These are phyloP conservation scores for Chrysoporthe austroafricana DNA, from an alignment of 2,329 filamentous ascomycete genomes.

Conservation along the genomic window DNA sequence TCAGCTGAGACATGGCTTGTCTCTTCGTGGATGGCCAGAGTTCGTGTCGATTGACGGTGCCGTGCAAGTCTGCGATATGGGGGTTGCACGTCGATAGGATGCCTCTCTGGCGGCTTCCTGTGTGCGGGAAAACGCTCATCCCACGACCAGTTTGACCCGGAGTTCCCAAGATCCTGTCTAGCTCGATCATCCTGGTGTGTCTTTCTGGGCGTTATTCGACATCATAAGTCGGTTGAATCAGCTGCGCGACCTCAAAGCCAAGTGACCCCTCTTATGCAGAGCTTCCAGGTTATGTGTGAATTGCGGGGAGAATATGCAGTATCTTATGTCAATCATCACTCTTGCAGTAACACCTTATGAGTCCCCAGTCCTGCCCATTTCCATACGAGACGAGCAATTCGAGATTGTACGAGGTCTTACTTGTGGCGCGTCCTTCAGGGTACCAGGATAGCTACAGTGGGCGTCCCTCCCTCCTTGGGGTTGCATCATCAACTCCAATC, in stretches of 20 bases:
- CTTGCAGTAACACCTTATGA: neutral
- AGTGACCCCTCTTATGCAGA: neutral
- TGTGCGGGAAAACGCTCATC: neutral
- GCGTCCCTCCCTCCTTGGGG: neutral
- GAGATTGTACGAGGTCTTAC: neutral
- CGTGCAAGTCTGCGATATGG: neutral
- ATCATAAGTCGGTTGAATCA: neutral
- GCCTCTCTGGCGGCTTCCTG: neutral
- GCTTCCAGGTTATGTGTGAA: neutral
- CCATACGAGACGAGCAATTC: neutral
- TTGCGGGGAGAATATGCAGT: neutral
- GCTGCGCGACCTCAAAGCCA: neutral
- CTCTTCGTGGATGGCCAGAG: neutral
- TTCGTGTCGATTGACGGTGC: neutral
- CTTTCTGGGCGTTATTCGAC: neutral
- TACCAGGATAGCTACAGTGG: neutral
- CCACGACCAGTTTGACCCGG: neutral
- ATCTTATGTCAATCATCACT: neutral
- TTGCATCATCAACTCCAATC: no score
- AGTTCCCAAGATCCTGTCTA: neutral
- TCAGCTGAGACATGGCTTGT: constrained; percentile 1
- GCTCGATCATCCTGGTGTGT: neutral
- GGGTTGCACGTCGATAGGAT: neutral
- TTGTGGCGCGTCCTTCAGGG: neutral
- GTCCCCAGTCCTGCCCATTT: neutral